These are phyloP conservation scores for Seiridium cupressi DNA, from an alignment of 2,329 filamentous ascomycete genomes.

Conservation along the genomic window DNA sequence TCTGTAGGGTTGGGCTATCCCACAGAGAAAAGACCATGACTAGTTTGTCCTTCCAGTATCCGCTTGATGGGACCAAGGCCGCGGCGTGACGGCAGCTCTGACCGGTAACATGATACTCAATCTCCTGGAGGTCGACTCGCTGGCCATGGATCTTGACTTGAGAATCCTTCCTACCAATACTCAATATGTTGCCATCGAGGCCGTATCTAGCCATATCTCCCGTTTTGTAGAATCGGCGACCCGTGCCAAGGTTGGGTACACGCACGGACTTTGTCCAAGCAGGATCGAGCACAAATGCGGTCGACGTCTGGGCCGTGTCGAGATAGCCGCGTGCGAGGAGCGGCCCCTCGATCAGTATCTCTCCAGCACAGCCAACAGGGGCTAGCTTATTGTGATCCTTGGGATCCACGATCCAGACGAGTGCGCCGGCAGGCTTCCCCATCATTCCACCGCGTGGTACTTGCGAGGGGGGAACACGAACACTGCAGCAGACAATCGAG, in stretches of 20 bases:
- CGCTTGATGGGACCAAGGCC: no score
- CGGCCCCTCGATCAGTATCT: background rate
- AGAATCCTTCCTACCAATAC: background rate
- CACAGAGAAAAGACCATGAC: no score
- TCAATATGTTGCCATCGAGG: background rate
- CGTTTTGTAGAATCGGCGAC: conserved; percentile 1
- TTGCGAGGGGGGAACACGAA: background rate
- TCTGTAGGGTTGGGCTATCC: no score
- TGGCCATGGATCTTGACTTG: background rate
- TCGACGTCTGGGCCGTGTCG: background rate
- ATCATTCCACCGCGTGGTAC: background rate
- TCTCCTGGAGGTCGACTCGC: background rate
- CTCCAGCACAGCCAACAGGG: background rate
- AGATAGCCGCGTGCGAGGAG: background rate
- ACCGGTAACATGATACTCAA: no score
- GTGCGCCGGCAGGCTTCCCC: background rate
- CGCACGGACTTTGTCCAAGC: background rate
- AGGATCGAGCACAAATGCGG: conserved; percentile 8
- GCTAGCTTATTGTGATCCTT: background rate
- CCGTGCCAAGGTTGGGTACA: background rate
- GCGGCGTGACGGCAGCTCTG: no score
- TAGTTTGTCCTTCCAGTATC: no score
- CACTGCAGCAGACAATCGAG: background rate
- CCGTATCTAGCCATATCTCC: background rate
- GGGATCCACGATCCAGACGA: background rate